Conservation (phyloP, 495 filamentous ascomycete genomes). For the Elaphomyces granulatus region DNA sequence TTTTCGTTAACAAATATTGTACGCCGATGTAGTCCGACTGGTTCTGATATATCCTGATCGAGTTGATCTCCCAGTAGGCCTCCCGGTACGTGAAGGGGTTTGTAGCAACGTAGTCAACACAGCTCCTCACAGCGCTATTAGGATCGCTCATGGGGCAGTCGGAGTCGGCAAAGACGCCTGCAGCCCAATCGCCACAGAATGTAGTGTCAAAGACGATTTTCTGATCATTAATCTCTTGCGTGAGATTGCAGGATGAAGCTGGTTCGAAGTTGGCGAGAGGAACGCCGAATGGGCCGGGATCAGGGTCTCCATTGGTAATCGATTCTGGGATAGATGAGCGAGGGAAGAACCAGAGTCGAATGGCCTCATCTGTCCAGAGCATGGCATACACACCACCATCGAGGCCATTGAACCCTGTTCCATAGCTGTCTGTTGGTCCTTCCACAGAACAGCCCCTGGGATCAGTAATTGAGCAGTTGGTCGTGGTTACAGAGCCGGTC, state of each 20-base stretch:
- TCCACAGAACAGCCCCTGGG: conserved; percentile 34
- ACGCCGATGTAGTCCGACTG: conserved; percentile 1
- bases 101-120: conserved; percentile 48
- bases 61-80: conserved; percentile 61
- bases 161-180: conserved; percentile 34
- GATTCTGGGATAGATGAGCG: conserved; percentile 43
- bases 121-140: conserved; percentile 32
- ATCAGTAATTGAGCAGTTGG: conserved; percentile 42
- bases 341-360: conserved; percentile 71
- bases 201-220: conserved; percentile 68
- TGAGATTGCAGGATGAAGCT: conserved; percentile 52
- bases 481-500: conserved; percentile 30
- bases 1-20: conserved; percentile 9
- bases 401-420: conserved; percentile 54
- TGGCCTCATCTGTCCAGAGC: conserved; percentile 51
- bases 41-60: conserved; percentile 46
- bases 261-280: conserved; percentile 46
- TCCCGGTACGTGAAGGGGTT: conserved; percentile 46
- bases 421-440: conserved; percentile 43
- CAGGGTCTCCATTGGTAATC: conserved; percentile 41
- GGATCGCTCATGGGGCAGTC: conserved; percentile 25
- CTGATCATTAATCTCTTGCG: conserved; percentile 51
- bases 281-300: conserved; percentile 48
- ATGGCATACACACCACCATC: conserved; percentile 68
- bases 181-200: conserved; percentile 88